Evolutionary conservation across 148 eudicot species (phyloP).

Genomic region (Rhododendron griersonianum): DNA sequence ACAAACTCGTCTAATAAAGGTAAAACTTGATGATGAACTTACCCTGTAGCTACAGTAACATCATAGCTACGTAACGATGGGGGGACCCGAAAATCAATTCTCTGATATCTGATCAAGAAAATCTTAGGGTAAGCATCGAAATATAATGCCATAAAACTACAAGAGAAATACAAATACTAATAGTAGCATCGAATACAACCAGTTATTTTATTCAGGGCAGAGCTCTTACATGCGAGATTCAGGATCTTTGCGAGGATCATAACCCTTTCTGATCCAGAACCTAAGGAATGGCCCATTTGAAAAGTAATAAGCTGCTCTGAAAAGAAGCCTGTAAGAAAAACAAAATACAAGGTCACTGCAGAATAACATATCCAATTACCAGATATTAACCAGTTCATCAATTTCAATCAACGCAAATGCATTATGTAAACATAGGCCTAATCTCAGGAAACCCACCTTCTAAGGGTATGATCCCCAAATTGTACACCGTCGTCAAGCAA

Average conservation of each 20-base stretch:
- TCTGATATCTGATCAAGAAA: constrained; percentile 66
- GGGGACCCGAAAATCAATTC: constrained; percentile 83
- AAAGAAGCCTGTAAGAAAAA: constrained; percentile 63
- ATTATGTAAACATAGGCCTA: background rate
- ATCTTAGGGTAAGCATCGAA: background rate
- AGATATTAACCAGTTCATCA: background rate
- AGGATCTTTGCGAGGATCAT: constrained; percentile 96
- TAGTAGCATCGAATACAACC: background rate
- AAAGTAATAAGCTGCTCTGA: constrained; percentile 80
- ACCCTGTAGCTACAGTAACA: constrained; percentile 41
- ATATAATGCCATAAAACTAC: background rate
- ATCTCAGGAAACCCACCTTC: constrained; percentile 40
- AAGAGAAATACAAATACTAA: background rate
- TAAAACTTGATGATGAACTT: constrained; percentile 20
- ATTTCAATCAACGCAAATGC: background rate
- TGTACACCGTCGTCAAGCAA: constrained; percentile 59
- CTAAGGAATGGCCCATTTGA: constrained; percentile 88
- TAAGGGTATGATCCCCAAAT: constrained; percentile 48
- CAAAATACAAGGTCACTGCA: background rate
- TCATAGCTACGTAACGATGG: constrained; percentile 61
- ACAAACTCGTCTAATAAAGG: background rate
- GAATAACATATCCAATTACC: background rate
- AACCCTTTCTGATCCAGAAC: constrained; percentile 93
- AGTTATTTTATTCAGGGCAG: background rate
- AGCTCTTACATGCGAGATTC: constrained; percentile 82